phyloP scores from a whole-genome alignment of 257 asterid species.

The Nicotiana obtusifolia region DNA sequence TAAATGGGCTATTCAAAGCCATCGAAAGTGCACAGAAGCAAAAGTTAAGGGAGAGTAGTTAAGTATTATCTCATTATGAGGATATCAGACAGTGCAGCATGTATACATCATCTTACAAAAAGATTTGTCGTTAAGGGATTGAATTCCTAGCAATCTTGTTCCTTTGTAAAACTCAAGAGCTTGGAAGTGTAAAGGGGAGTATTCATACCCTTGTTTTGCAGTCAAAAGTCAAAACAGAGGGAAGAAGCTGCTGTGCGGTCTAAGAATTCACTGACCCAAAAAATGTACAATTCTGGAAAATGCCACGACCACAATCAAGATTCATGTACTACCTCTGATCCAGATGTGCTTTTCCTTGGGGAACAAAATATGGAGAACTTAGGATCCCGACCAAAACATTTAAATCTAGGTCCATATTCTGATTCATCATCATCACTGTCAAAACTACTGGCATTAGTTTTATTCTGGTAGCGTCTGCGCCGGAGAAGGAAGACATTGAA shows the following conservation, averaged over 20 bases:
- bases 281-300: neutral
- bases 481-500: constrained; percentile 35
- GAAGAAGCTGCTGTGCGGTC: neutral
- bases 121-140: neutral
- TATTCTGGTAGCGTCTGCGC: constrained; percentile 63
- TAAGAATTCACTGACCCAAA: neutral
- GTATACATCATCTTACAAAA: no score
- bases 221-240: neutral
- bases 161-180: neutral
- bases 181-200: neutral
- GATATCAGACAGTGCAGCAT: no score
- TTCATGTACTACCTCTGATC: constrained; percentile 22
- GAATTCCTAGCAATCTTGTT: neutral
- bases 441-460: constrained; percentile 36
- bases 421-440: constrained; percentile 70
- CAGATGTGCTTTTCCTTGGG: constrained; percentile 40
- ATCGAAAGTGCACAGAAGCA: neutral
- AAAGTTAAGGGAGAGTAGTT: neutral
- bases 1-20: neutral
- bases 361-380: constrained; percentile 60
- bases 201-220: neutral
- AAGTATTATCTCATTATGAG: neutral
- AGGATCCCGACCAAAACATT: constrained; percentile 37
- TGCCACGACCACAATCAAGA: neutral
- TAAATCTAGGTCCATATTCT: constrained; percentile 8